Conservation (phyloP, 2,329 filamentous ascomycete species). For the Penicillium sp. region DNA sequence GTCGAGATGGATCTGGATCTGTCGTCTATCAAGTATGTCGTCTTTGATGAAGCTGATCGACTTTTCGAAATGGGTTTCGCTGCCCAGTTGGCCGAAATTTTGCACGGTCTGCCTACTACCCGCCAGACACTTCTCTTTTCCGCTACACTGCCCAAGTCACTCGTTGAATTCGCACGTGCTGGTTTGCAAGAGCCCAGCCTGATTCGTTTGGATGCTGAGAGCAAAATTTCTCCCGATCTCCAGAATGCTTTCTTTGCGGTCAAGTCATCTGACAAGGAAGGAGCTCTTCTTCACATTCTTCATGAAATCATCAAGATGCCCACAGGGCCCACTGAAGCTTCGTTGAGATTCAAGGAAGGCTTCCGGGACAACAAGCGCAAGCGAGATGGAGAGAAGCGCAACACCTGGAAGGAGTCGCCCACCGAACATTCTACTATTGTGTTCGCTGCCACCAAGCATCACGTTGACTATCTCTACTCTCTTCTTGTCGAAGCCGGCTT, state of each 20-base stretch:
- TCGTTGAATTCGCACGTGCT: slow-evolving; percentile 93
- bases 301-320: slow-evolving; percentile 93
- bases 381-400: slow-evolving; percentile 48
- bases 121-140: slow-evolving; percentile 94
- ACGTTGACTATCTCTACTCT: slow-evolving; percentile 86
- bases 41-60: slow-evolving; percentile 96
- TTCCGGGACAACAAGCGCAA: slow-evolving; percentile 50
- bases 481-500: slow-evolving; percentile 81
- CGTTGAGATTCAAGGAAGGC: slow-evolving; percentile 43
- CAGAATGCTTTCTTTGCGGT: slow-evolving; percentile 92
- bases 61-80: slow-evolving; percentile 99
- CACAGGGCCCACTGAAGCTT: slow-evolving; percentile 59
- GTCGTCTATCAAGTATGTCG: slow-evolving; percentile 88
- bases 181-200: slow-evolving; percentile 89
- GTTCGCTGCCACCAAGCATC: slow-evolving; percentile 93
- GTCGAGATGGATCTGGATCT: slow-evolving; percentile 93
- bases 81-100: slow-evolving; percentile 85
- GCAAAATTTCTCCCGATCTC: slow-evolving; percentile 94
- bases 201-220: slow-evolving; percentile 87
- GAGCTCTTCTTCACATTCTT: slow-evolving; percentile 81
- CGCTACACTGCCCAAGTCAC: slow-evolving; percentile 85
- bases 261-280: slow-evolving; percentile 92
- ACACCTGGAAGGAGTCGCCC: slow-evolving; percentile 64
- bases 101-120: slow-evolving; percentile 78
- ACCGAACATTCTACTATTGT: slow-evolving; percentile 91